Percentiles rank a stretch among this genome's conserved stretches.
Conservation (phyloP, 2,329 filamentous ascomycete species). For the Blastomyces silverae region DNA sequence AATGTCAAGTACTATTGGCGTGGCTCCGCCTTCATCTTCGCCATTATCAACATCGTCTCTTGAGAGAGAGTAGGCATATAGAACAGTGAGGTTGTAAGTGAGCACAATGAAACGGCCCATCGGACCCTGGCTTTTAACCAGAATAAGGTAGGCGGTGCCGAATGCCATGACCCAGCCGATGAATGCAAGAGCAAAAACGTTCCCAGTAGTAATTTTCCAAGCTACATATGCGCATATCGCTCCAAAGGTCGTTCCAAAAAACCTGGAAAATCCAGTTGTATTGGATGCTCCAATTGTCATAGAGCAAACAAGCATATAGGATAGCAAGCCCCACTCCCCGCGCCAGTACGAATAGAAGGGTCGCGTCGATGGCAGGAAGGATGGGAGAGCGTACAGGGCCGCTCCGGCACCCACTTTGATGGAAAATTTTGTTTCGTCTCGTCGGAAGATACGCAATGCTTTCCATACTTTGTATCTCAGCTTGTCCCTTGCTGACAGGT, state of each 20-base stretch:
- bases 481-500: conserved; percentile 24
- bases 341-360: conserved; percentile 80
- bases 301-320: conserved; percentile 95
- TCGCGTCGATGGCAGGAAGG: conserved; percentile 72
- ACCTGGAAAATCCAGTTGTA: conserved; percentile 79
- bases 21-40: conserved; percentile 73
- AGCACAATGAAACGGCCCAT: conserved; percentile 90
- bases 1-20: conserved; percentile 82
- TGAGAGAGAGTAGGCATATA: conserved; percentile 88
- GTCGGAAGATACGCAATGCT: conserved; percentile 50
- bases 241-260: conserved; percentile 78
- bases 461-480: conserved; percentile 49
- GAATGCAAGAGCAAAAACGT: conserved; percentile 67
- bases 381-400: conserved; percentile 77
- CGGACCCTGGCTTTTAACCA: conserved; percentile 75
- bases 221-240: conserved; percentile 66
- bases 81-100: conserved; percentile 88
- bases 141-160: conserved; percentile 82
- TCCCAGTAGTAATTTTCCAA: conserved; percentile 70
- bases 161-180: conserved; percentile 75
- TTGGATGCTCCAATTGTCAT: conserved; percentile 98
- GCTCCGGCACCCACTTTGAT: conserved; percentile 91
- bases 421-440: conserved; percentile 68
- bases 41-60: conserved; percentile 74
- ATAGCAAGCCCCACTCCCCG: conserved; percentile 92